Conservation (phyloP, 140 eudicot species). For the Stevia rebaudiana region DNA sequence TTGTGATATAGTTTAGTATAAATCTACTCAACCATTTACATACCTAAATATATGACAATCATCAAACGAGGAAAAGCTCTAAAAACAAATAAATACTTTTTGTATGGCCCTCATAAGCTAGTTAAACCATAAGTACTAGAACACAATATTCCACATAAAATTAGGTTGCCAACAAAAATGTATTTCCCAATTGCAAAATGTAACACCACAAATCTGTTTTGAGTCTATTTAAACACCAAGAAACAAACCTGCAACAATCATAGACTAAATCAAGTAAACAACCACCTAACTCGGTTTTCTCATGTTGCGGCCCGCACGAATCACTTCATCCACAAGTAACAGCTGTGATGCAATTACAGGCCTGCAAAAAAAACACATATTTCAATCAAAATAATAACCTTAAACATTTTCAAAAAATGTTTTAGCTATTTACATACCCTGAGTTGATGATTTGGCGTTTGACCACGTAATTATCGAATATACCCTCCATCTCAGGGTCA, state of each 20-base stretch:
- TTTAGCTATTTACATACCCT: slow-evolving; percentile 38
- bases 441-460: slow-evolving; percentile 84
- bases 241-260: neutral
- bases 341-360: slow-evolving; percentile 87
- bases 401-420: neutral
- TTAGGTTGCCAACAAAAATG: neutral
- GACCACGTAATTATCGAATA: slow-evolving; percentile 77
- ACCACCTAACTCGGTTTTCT: slow-evolving; percentile 56
- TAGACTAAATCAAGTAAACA: neutral
- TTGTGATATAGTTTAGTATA: too few relatives aligned
- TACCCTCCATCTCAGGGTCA: slow-evolving; percentile 93
- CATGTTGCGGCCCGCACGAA: slow-evolving; percentile 96
- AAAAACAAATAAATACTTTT: too few relatives aligned
- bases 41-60: too few relatives aligned
- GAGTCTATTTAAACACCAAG: slow-evolving; percentile 6
- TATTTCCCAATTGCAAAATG: slow-evolving; percentile 13
- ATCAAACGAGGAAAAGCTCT: too few relatives aligned
- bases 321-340: slow-evolving; percentile 86
- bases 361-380: slow-evolving; percentile 32
- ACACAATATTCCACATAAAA: neutral
- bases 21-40: too few relatives aligned
- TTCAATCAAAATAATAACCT: neutral
- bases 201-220: slow-evolving; percentile 12
- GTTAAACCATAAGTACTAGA: too few relatives aligned
- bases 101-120: too few relatives aligned